phyloP scores from a whole-genome alignment of 2,329 filamentous ascomycete species.

The Monilinia aucupariae region DNA sequence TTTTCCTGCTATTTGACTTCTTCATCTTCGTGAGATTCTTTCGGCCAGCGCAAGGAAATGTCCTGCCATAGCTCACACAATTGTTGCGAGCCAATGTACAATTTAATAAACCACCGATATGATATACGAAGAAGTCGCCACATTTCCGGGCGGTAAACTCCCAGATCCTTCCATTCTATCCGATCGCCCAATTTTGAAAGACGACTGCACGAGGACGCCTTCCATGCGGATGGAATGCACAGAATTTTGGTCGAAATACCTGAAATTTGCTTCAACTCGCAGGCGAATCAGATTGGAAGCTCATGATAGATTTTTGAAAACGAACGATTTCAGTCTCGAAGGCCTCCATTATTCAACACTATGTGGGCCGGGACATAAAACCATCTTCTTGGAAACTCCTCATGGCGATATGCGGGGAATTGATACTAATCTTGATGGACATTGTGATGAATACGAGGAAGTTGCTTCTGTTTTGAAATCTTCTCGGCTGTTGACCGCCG shows the following conservation, averaged over 20 bases:
- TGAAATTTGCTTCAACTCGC: background rate
- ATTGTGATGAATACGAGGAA: background rate
- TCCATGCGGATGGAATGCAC: background rate
- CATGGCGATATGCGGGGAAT: no score
- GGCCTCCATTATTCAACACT: background rate
- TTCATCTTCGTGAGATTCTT: background rate
- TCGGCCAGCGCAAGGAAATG: background rate
- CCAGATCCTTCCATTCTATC: background rate
- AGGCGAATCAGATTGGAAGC: background rate
- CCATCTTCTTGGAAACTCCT: no score
- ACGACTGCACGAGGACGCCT: background rate
- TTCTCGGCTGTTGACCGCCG: background rate
- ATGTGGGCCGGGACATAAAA: no score
- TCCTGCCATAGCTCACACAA: background rate
- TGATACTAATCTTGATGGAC: background rate
- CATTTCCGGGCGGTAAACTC: background rate
- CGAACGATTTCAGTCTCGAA: background rate
- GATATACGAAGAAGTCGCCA: background rate
- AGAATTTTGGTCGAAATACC: background rate
- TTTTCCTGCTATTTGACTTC: no score
- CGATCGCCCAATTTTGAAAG: background rate
- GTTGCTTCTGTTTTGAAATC: background rate
- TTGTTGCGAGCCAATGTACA: background rate
- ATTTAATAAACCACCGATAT: background rate
- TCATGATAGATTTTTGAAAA: no score